Evolutionary conservation across 169 alveolate genomes (phyloP), one percentile per base, ranked within the genome.

Genomic region (Eimeria necatrix): DNA sequence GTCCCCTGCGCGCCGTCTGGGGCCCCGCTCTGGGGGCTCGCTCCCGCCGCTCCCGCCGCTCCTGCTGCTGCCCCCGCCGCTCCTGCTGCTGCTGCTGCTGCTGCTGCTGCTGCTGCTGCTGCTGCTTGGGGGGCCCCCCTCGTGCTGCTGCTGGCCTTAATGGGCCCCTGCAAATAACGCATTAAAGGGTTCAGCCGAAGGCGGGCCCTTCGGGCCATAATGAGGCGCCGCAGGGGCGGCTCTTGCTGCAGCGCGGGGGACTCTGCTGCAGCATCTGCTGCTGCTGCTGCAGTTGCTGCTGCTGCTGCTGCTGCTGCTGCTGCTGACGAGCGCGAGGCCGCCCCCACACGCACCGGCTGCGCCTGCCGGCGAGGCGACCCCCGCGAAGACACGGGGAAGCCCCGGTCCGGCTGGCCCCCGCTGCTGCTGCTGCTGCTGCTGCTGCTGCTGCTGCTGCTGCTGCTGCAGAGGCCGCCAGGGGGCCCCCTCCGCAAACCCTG

Each of bases 181-280:
- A 86, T 41, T 61, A 86, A 51, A 73, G 93, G 93, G 22, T 60
- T 86, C 26, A 24, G 60, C 20, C 93, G 83, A 8, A 86, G 60
- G 2, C 83, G 59, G 32, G 71, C 61, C 56, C 93, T 46, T 18
- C 93, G 32, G 14, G 93, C 93, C 48, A 22, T 10, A 4, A 74
- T 81, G 73, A 71, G 94, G 3, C 87, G 94, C 89, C n/a, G 48
- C 61, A 71, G 91, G 52, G 49, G 70, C 22, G 18, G 91, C 91
- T 81, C 53, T 22, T 52, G 56, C 16, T 53, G 51, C 46, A 1
- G 73, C 22, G 91, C 52, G 14, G 73, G 52, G 16, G 73, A 49
- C 18, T 24, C 70, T 81, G 91, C 73, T 52, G 91, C 74, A 18
- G 91, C 91, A 4, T 70, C 52, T n/a, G 91, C 22, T 4, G 71